These are phyloP conservation scores for Scheffersomyces parashehatae DNA, from an alignment of 1,139 yeast genomes.

Conservation along the genomic window DNA sequence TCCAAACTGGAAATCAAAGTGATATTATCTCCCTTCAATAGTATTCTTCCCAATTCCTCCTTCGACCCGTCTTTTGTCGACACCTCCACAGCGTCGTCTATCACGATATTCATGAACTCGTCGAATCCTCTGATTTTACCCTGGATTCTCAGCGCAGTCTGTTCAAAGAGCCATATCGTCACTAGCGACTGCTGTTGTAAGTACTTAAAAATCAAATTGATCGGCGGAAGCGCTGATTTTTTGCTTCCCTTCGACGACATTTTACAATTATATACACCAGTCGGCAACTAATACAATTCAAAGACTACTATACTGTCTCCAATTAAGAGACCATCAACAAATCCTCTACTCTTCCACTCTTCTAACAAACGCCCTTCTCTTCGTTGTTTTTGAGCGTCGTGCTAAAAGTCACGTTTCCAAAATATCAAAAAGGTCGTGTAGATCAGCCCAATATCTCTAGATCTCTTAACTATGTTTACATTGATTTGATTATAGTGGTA, in stretches of 20 bases:
- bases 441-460: no score
- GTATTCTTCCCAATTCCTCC: conserved; percentile 51
- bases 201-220: conserved; percentile 83
- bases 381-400: no score
- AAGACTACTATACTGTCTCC: no score
- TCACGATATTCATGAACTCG: conserved; percentile 95
- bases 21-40: conserved; percentile 92
- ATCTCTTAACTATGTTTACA: no score
- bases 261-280: no score
- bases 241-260: conserved; percentile 11
- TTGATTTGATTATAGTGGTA: no score
- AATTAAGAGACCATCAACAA: no score
- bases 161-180: conserved; percentile 87
- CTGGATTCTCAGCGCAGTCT: conserved; percentile 71
- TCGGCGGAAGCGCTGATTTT: conserved; percentile 74
- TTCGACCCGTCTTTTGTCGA: conserved; percentile 42
- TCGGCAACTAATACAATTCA: no score
- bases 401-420: no score
- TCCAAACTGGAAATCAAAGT: conserved; percentile 70
- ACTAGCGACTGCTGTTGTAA: conserved; percentile 81
- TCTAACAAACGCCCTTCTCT: no score
- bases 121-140: conserved; percentile 92
- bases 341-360: no score
- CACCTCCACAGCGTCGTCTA: conserved; percentile 84
- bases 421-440: no score